Evolutionary conservation across 257 asterid species (phyloP), one percentile per base, ranked within the genome.

Genomic region (Rauvolfia tetraphylla): DNA sequence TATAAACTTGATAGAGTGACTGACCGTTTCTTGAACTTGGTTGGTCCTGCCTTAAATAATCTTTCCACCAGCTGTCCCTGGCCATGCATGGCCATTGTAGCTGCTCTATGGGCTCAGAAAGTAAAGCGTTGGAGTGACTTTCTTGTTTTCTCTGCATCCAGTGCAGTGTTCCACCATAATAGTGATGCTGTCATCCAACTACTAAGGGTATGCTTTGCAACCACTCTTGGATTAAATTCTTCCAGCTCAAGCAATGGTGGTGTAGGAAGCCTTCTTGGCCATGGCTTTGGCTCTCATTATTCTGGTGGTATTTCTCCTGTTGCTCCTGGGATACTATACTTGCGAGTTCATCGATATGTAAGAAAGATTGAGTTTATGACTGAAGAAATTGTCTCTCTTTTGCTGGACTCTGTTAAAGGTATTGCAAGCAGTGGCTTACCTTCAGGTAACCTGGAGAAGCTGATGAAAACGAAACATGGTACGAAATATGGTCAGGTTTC

Each of bases 191-290:
- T 93, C 27, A 95, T 95, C 70, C 98, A 93, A 81, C 99, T 95
- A 76, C 93, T 95, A 42, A 87, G 87, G 82, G 93, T 86, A 81
- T 95, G 97, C 84, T 95, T 95, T 74, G 73, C 95, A 49, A 67
- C 96, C 77, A 86, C 90, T 27, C 92, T 95, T 3, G 98, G 98
- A 69, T 81, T 88, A 39, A 87, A 87, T 78, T 82, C 88, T 53
- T 84, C 92, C 0, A 84, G 87, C 34, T 79, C 85, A 54, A 85
- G 85, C 83, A 85, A 81, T 13, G 92, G 98, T 51, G 93, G 99
- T 7, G 96, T 90, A 25, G 98, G 99, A 72, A 87, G 96, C 66
- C 97, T 95, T 80, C 88, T 95, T 14, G 99, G 99, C n/a, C 99
- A 95, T 36, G 99, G 98, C 54, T 91, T 91, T 44, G 97, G 97